A percentile compares a stretch with the other conserved stretches of the same genome.
Evolutionary conservation across 768 basidiomycete species (phyloP).

Genomic region (Leccinellum rugosiceps): DNA sequence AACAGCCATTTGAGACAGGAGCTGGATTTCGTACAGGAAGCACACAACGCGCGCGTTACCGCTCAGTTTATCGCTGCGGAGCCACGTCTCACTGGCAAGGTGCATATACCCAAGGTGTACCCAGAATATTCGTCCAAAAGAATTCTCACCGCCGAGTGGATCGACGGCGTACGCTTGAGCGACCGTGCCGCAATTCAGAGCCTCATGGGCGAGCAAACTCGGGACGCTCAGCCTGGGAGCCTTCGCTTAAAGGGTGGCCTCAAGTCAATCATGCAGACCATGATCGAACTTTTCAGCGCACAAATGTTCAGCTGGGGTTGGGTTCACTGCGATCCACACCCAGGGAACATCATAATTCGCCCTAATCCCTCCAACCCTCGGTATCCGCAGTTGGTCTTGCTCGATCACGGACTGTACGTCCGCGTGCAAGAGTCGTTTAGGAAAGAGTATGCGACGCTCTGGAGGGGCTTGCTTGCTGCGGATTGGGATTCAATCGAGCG

Average conservation of each 20-base stretch:
- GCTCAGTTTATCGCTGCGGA: constrained; percentile 67
- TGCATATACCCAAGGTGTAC: constrained; percentile 77
- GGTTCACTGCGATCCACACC: constrained; percentile 78
- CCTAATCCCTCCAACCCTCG: constrained; percentile 31
- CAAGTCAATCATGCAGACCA: constrained; percentile 72
- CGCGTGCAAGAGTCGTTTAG: constrained; percentile 64
- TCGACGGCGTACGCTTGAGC: constrained; percentile 69
- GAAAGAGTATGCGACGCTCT: constrained; percentile 73
- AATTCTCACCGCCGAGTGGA: constrained; percentile 86
- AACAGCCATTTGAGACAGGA: constrained; percentile 81
- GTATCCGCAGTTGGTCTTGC: constrained; percentile 67
- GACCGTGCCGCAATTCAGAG: constrained; percentile 54
- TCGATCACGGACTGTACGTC: constrained; percentile 93
- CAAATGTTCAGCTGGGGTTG: constrained; percentile 93
- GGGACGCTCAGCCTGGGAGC: background rate
- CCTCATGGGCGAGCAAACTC: constrained; percentile 53
- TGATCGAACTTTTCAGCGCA: constrained; percentile 83
- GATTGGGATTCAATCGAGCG: constrained; percentile 52
- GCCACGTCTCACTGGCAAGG: constrained; percentile 62
- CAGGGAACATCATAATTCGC: constrained; percentile 76
- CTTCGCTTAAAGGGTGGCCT: constrained; percentile 56
- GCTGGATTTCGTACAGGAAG: constrained; percentile 79
- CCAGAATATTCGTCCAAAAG: constrained; percentile 68
- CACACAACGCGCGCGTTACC: constrained; percentile 69
- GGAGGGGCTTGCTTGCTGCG: constrained; percentile 65